Evolutionary conservation across 257 asterid species (phyloP).

Genomic region (Solanum paucissectum): DNA sequence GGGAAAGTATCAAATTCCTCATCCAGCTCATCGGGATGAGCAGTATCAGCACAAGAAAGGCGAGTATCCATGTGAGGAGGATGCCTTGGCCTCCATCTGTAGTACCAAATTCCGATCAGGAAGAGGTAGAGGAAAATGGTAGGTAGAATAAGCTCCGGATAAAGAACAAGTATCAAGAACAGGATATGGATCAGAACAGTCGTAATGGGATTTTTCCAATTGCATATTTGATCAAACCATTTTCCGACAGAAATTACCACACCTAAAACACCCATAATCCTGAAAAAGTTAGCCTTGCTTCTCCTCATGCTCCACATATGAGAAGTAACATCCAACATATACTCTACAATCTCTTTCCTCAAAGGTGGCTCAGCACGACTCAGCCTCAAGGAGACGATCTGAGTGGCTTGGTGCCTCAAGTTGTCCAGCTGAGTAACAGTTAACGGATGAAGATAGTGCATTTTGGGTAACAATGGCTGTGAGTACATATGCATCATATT

Average conservation of each 20-base stretch:
- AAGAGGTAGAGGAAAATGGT: constrained; percentile 41
- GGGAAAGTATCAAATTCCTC: constrained; percentile 52
- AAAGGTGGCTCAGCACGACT: constrained; percentile 46
- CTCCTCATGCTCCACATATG: constrained; percentile 61
- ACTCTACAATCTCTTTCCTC: constrained; percentile 40
- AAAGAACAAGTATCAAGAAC: constrained; percentile 31
- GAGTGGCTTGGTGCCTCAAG: constrained; percentile 49
- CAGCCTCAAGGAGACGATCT: constrained; percentile 34
- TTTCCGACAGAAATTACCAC: constrained; percentile 37
- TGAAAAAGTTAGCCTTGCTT: constrained; percentile 43
- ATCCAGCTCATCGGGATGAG: constrained; percentile 42
- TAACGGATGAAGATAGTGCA: constrained; percentile 37
- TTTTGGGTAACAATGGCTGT: constrained; percentile 34
- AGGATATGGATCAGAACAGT: constrained; percentile 37
- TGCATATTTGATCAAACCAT: constrained; percentile 47
- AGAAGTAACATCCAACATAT: constrained; percentile 41
- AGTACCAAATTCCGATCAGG: constrained; percentile 41
- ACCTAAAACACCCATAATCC: constrained; percentile 40
- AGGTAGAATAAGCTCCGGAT: constrained; percentile 43
- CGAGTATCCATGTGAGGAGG: constrained; percentile 51
- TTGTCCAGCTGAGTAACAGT: constrained; percentile 39
- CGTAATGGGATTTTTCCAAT: constrained; percentile 44
- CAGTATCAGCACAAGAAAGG: constrained; percentile 33
- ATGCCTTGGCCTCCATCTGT: constrained; percentile 46
- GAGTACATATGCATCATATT: constrained; percentile 50